Percentiles rank a stretch among this genome's conserved stretches.
phyloP scores from a whole-genome alignment of 331 rosid species.

The Rosa hybrid region DNA sequence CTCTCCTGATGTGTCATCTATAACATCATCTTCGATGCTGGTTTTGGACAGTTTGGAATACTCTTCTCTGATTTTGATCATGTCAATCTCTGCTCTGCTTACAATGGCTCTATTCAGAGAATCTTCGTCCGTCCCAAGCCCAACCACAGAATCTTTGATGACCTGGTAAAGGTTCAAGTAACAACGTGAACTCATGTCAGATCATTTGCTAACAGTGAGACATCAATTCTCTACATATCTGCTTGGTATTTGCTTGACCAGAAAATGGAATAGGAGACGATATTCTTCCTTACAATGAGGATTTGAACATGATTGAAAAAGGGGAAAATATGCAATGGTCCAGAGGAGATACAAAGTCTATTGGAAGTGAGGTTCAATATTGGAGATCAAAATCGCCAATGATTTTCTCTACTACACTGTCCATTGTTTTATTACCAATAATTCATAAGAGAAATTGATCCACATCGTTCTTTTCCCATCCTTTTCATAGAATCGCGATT shows the following conservation, averaged over 20 bases:
- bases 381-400: neutral
- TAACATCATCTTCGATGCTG: conserved; percentile 62
- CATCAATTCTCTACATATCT: conserved; percentile 5
- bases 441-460: neutral
- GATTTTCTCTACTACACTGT: neutral
- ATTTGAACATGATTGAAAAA: neutral
- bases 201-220: conserved; percentile 8
- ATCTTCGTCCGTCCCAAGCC: conserved; percentile 92
- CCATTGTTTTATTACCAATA: neutral
- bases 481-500: neutral
- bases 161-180: conserved; percentile 53
- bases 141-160: conserved; percentile 57
- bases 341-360: neutral
- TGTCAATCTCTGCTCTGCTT: conserved; percentile 75
- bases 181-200: neutral
- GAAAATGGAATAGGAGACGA: neutral
- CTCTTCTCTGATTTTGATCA: conserved; percentile 56
- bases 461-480: neutral
- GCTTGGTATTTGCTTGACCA: neutral
- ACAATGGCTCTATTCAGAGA: conserved; percentile 77
- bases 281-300: neutral
- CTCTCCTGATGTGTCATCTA: conserved; percentile 78
- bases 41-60: conserved; percentile 50
- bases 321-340: neutral
- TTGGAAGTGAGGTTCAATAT: neutral